Percentiles rank a stretch among this genome's conserved stretches.
Conservation (phyloP, 352 stramenopile species). For the Phytophthora quininea region DNA sequence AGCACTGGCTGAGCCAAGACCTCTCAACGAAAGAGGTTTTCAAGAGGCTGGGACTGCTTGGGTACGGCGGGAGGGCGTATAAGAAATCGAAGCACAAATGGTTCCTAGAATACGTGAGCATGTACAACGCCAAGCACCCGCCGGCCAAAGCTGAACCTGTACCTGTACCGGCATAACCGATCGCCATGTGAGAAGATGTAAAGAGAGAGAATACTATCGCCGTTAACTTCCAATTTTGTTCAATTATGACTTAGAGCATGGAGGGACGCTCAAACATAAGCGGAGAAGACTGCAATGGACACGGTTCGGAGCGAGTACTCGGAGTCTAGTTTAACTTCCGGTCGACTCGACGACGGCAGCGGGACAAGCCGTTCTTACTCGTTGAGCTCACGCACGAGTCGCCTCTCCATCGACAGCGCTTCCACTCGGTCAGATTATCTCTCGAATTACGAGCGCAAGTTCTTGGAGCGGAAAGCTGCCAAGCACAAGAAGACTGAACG, state of each 20-base stretch:
- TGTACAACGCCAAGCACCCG: not conserved
- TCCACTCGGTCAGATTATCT: constrained; percentile 60
- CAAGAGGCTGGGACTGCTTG: not conserved
- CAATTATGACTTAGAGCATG: not conserved
- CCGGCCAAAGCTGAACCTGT: not conserved
- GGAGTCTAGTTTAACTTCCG: constrained; percentile 25
- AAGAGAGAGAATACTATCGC: no score
- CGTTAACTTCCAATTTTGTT: no score
- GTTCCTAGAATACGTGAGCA: not conserved
- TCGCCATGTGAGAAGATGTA: not conserved
- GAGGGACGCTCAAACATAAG: not conserved
- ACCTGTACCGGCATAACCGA: not conserved
- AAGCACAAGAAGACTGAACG: constrained; percentile 60
- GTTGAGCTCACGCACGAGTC: constrained; percentile 36
- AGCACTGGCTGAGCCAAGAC: constrained; percentile 2
- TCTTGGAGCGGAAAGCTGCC: constrained; percentile 53
- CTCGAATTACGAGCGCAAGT: constrained; percentile 62
- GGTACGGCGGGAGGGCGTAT: not conserved
- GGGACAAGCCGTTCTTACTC: constrained; percentile 47
- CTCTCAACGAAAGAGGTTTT: constrained; percentile 1
- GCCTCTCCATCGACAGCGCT: constrained; percentile 30
- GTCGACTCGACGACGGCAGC: constrained; percentile 31
- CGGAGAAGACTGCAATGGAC: constrained; percentile 22
- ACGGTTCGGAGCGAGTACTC: constrained; percentile 49
- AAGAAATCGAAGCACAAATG: not conserved